Conservation (phyloP, 2,329 filamentous ascomycete genomes). For the Nothophoma quercina region DNA sequence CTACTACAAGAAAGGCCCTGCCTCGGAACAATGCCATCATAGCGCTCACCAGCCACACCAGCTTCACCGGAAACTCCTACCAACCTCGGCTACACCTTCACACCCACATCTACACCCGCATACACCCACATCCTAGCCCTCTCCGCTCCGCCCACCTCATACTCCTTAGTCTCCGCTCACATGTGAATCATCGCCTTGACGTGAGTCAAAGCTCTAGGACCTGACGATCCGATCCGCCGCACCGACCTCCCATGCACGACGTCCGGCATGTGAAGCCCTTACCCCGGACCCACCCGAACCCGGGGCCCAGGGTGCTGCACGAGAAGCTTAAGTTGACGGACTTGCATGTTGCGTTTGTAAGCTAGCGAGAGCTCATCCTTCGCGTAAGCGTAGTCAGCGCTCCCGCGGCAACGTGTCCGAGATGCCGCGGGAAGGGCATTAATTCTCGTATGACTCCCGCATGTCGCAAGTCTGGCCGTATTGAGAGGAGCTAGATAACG, state of each 20-base stretch:
- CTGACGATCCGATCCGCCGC: conserved; percentile 18
- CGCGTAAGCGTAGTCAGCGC: no score
- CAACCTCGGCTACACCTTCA: conserved; percentile 11
- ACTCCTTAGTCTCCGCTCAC: background rate
- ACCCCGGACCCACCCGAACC: no score
- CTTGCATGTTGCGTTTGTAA: conserved; percentile 2
- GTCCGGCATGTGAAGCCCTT: conserved; percentile 17
- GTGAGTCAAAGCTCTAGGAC: conserved; percentile 1
- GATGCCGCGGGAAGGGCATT: conserved; percentile 2
- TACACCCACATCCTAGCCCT: background rate
- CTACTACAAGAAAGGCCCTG: no score
- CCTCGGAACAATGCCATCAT: background rate
- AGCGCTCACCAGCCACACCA: conserved; percentile 9
- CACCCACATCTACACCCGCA: background rate
- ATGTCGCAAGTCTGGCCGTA: conserved; percentile 5
- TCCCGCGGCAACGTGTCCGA: no score
- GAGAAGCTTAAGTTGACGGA: background rate
- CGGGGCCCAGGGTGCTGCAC: background rate
- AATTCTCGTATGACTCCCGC: background rate
- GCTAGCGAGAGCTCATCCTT: no score
- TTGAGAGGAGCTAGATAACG: conserved; percentile 4
- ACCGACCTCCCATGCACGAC: conserved; percentile 8
- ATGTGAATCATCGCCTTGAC: background rate
- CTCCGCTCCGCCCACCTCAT: conserved; percentile 1
- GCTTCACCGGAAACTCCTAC: background rate